Conservation (phyloP, 2,329 filamentous ascomycete genomes). For the Aspergillus ibericus region DNA sequence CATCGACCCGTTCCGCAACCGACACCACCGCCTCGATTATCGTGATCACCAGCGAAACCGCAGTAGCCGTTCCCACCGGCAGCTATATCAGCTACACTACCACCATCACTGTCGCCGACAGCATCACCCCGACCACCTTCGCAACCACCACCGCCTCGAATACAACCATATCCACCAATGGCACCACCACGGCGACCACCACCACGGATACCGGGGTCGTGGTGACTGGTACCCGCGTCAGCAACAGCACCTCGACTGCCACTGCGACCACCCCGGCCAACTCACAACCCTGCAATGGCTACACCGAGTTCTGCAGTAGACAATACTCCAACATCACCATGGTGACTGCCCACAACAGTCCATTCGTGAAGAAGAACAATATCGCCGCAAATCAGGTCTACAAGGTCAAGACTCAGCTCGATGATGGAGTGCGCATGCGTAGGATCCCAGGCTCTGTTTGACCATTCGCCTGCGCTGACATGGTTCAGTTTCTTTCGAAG, state of each 20-base stretch:
- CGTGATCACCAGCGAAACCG: conserved; percentile 23
- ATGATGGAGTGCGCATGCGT: conserved; percentile 68
- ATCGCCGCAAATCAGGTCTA: conserved; percentile 74
- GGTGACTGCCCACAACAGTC: conserved; percentile 79
- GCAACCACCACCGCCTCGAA: conserved; percentile 15
- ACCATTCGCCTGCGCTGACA: not conserved
- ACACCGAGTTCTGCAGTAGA: conserved; percentile 72
- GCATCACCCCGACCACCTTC: not conserved
- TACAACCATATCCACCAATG: conserved; percentile 27
- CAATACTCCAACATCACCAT: conserved; percentile 81
- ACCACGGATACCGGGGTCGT: conserved; percentile 32
- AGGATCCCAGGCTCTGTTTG: conserved; percentile 22
- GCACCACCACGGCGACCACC: conserved; percentile 24
- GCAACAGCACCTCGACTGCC: conserved; percentile 48
- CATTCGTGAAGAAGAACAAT: conserved; percentile 69
- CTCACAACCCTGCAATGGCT: conserved; percentile 77
- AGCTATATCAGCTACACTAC: conserved; percentile 39
- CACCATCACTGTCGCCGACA: conserved; percentile 31
- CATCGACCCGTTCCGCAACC: not conserved
- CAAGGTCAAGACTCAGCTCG: conserved; percentile 67
- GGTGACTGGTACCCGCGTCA: conserved; percentile 45
- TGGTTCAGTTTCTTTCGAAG: conserved; percentile 58
- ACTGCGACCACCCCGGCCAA: conserved; percentile 57
- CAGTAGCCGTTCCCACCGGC: conserved; percentile 38
- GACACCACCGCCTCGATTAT: not conserved